Evolutionary conservation across 2,329 filamentous ascomycete species (phyloP).

Genomic region (Venturia pyrina): DNA sequence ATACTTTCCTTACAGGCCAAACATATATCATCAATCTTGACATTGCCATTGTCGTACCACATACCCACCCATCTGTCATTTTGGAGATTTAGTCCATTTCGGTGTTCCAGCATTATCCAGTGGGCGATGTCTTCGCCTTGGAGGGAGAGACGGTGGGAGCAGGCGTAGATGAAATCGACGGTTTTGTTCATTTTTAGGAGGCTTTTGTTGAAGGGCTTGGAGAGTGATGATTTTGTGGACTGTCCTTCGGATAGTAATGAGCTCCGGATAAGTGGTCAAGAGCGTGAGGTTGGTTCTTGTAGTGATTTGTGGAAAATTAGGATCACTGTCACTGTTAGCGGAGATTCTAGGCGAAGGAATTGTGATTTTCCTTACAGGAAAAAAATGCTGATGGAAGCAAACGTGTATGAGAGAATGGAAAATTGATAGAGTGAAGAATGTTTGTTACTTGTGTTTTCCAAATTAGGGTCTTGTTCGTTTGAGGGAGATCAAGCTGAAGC

Average conservation of each 20-base stretch:
- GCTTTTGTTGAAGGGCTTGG: too few relatives aligned
- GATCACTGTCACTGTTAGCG: neutral
- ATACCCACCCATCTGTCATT: neutral
- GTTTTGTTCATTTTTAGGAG: neutral
- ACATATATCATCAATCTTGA: constrained; percentile 6
- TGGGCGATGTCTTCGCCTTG: constrained; percentile 1
- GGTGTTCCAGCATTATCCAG: constrained; percentile 4
- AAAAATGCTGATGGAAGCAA: neutral
- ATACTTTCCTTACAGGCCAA: neutral
- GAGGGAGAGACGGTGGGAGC: neutral
- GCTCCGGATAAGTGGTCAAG: neutral
- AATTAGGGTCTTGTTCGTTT: neutral
- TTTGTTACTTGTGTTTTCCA: neutral
- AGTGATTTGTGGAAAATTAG: neutral
- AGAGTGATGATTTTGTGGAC: neutral
- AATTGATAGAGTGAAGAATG: neutral
- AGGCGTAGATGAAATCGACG: constrained; percentile 6
- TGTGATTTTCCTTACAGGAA: neutral
- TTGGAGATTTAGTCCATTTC: neutral
- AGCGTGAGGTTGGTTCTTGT: neutral
- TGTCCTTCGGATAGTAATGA: neutral
- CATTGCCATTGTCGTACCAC: constrained; percentile 5
- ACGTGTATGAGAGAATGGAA: neutral
- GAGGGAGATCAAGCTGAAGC: neutral
- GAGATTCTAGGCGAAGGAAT: neutral